A percentile compares a stretch with the other conserved stretches of the same genome.
These are phyloP conservation scores for Astragalus glycyphyllos DNA, from an alignment of 306 rosid genomes.

Conservation along the genomic window DNA sequence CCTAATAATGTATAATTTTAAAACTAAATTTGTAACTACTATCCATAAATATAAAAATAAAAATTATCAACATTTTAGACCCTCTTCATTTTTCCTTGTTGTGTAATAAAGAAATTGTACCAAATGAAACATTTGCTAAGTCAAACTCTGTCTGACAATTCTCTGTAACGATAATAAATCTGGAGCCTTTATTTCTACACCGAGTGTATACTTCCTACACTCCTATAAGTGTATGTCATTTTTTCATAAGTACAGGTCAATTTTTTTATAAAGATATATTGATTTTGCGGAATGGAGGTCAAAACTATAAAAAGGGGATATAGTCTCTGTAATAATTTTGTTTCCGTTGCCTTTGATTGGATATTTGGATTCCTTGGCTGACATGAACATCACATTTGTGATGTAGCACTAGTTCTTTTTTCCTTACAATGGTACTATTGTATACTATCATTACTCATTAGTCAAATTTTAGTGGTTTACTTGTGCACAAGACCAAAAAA, in stretches of 20 bases:
- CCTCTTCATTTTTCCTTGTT: background rate
- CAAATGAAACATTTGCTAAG: background rate
- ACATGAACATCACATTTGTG: slow-evolving; percentile 2
- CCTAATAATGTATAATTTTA: background rate
- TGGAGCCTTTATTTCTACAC: background rate
- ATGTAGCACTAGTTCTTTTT: background rate
- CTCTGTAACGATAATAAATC: background rate
- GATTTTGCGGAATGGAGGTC: background rate
- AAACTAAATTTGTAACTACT: background rate
- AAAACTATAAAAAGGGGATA: background rate
- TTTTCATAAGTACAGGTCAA: background rate
- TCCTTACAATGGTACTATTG: background rate
- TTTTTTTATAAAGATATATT: background rate
- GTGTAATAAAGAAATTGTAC: background rate
- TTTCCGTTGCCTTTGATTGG: background rate
- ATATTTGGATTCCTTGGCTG: background rate
- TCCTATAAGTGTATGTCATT: background rate
- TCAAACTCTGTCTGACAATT: background rate
- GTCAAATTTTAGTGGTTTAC: background rate
- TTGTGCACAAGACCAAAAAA: slow-evolving; percentile 4
- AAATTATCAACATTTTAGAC: background rate
- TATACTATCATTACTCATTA: background rate
- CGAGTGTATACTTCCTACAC: background rate
- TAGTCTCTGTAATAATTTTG: background rate
- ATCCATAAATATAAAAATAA: background rate